These are phyloP conservation scores for Entomortierella chlamydospora DNA, from an alignment of 192 early-diverging fungal genomes.

Conservation along the genomic window DNA sequence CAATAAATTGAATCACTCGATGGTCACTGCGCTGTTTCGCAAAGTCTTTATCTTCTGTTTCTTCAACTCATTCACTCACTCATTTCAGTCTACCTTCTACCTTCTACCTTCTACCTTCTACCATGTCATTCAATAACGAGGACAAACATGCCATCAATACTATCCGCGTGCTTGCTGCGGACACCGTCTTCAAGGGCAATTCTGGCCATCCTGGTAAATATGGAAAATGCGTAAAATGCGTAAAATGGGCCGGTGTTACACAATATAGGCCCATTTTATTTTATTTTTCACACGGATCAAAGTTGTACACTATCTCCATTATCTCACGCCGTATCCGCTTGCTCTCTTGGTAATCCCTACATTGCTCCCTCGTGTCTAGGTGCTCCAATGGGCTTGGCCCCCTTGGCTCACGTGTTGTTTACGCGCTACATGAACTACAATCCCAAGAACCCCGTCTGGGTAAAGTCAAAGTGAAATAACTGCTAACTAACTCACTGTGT, in stretches of 20 bases:
- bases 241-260: neutral
- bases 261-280: neutral
- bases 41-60: too few relatives aligned
- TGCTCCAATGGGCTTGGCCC: constrained; percentile 98
- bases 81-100: neutral
- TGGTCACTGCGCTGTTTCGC: too few relatives aligned
- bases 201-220: constrained; percentile 90
- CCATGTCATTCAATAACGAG: constrained; percentile 24
- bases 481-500: too few relatives aligned
- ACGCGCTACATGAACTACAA: constrained; percentile 84
- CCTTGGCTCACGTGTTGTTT: constrained; percentile 92
- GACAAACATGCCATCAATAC: constrained; percentile 78
- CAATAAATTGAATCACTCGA: too few relatives aligned
- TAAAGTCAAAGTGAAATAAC: constrained; percentile 32
- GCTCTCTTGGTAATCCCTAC: neutral
- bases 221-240: too few relatives aligned
- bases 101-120: neutral
- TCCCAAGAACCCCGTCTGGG: constrained; percentile 92
- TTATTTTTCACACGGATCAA: constrained; percentile 10
- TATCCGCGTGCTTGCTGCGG: constrained; percentile 89
- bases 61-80: neutral
- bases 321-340: too few relatives aligned
- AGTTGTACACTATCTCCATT: too few relatives aligned
- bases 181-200: constrained; percentile 89
- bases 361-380: constrained; percentile 50